Evolutionary conservation across 176 grass and related monocot species (phyloP).

Genomic region (sorghum (Sorghum bicolor)): Sorghum_bicolor_NCBIv3 NC_012870.2:77386001-77386500

Average conservation of each 20-base stretch:
- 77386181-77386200: slow-evolving; percentile 29
- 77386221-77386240: slow-evolving; percentile 38
- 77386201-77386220: slow-evolving; percentile 39
- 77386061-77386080: slow-evolving; percentile 46
- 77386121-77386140: slow-evolving; percentile 47
- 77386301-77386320: slow-evolving; percentile 44
- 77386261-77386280: slow-evolving; percentile 71
- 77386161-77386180: slow-evolving; percentile 44
- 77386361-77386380: slow-evolving; percentile 47
- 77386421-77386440: slow-evolving; percentile 61
- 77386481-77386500: slow-evolving; percentile 60
- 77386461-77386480: slow-evolving; percentile 67
- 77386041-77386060: slow-evolving; percentile 63
- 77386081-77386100: slow-evolving; percentile 52
- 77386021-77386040: slow-evolving; percentile 36
- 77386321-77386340: slow-evolving; percentile 39
- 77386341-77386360: slow-evolving; percentile 44
- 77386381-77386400: slow-evolving; percentile 55
- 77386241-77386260: slow-evolving; percentile 41
- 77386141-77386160: slow-evolving; percentile 45
- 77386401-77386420: slow-evolving; percentile 46
- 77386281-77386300: slow-evolving; percentile 35
- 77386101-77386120: slow-evolving; percentile 47
- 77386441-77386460: slow-evolving; percentile 62
- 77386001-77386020: slow-evolving; percentile 37